phyloP scores from a whole-genome alignment of 1,284 basidiomycete species.

The Moesziomyces globuligerus region DNA sequence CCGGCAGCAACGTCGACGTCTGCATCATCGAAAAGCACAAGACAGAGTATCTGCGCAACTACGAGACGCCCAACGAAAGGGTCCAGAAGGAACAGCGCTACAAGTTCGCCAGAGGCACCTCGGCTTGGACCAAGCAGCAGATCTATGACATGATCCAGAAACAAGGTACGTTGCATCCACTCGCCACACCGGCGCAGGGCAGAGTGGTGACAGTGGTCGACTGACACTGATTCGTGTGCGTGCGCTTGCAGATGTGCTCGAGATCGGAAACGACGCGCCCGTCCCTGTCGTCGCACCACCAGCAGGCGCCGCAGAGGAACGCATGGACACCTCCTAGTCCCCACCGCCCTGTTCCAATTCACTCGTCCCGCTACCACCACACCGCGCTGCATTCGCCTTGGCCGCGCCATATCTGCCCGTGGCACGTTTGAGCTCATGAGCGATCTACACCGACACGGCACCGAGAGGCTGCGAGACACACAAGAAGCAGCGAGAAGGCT shows the following conservation, averaged over 20 bases:
- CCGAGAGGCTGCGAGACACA: too few species aligned
- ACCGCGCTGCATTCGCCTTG: too few species aligned
- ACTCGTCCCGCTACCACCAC: too few species aligned
- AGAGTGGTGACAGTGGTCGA: too few species aligned
- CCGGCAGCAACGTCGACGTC: constrained; percentile 96
- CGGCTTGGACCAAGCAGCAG: constrained; percentile 69
- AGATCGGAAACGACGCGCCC: constrained; percentile 39
- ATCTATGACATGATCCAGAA: constrained; percentile 68
- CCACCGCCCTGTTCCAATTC: too few species aligned
- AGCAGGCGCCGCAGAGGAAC: constrained; percentile 27
- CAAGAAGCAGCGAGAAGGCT: too few species aligned
- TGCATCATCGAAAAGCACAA: constrained; percentile 77
- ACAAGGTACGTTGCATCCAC: constrained; percentile 71
- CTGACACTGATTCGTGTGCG: neutral
- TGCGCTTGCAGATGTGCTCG: constrained; percentile 40
- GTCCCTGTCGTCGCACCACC: constrained; percentile 7
- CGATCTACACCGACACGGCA: neutral
- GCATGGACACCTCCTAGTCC: constrained; percentile 50
- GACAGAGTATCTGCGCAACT: constrained; percentile 63
- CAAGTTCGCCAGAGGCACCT: constrained; percentile 79
- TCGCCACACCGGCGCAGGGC: too few species aligned
- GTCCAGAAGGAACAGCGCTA: constrained; percentile 64
- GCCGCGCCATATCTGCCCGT: too few species aligned
- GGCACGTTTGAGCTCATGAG: neutral
- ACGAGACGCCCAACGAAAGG: constrained; percentile 63